Base-by-base conservation (phyloP, 306 rosid genomes). In the Elaeagnus macrophylla region DNA sequence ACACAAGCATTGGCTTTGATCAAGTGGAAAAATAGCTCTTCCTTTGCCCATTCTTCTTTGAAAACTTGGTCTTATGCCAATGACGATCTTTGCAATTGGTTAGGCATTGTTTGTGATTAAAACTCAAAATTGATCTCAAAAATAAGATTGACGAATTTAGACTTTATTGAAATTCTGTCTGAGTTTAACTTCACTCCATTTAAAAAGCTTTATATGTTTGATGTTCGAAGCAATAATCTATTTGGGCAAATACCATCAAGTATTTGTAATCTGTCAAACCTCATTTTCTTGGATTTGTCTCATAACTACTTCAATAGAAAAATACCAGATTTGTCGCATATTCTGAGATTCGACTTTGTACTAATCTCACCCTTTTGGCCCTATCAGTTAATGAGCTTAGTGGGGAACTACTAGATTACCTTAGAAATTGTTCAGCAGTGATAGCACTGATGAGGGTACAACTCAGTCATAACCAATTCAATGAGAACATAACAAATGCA, bases 1-100 rank as follows among this genome's bases (percentile, higher is more conserved):
- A n/a, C 77, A 36, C 84, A 82, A 71, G 95, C 84, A n/a, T 68
- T 75, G 69, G 67, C 87, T 18, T 83, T 85, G 47, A 35, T 82
- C 46, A 66, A 62, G 66, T 85, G 90, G 90, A 85, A 79, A 45
- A 61, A 62, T 51, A 76, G 39, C 37, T 53, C 78, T 6, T 42
- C 66, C 51, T 43, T 43, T 39, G 62, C 81, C 39, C 64, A 71
- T 3, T 8, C 66, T 25, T 37, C 68, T 40, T 54, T 75, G 37
- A 51, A 39, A 13, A 78, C 84, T 47, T 79, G 93, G 93, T 86
- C 93, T 3, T 61, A 60, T 53, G 20, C 62, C 65, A 80, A 74
- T 59, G 42, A 41, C 74, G 64, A 55, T 56, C 71, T 83, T 25
- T 86, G 95, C 76, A 74, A 37, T 11, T 83, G 93, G 93, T 51